A percentile compares a stretch with the other conserved stretches of the same genome.
Conservation (phyloP, 2,329 filamentous ascomycete species). For the Shiraia sp. region DNA sequence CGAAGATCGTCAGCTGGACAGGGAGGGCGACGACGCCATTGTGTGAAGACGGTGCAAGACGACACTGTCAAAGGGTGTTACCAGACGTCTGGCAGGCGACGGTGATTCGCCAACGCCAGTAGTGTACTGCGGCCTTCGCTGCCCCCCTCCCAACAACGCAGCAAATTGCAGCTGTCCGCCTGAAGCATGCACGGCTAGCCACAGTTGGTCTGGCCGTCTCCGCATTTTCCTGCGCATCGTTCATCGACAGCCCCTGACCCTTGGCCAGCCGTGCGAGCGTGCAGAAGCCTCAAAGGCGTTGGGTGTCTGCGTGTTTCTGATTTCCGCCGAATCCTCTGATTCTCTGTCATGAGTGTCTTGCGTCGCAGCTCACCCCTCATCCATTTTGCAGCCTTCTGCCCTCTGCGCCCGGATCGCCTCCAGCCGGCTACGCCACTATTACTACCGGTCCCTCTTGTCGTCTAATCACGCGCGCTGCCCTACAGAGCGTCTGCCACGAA, state of each 20-base stretch:
- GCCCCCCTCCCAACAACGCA: conserved; percentile 35
- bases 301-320: conserved; percentile 38
- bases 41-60: conserved; percentile 25
- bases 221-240: conserved; percentile 47
- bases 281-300: conserved; percentile 49
- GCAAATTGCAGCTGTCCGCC: conserved; percentile 46
- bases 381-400: conserved; percentile 24
- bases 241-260: conserved; percentile 46
- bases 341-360: conserved; percentile 41
- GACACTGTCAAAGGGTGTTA: conserved; percentile 29
- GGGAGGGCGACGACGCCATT: conserved; percentile 19
- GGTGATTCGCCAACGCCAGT: conserved; percentile 37
- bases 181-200: conserved; percentile 44
- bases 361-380: conserved; percentile 26
- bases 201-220: conserved; percentile 44
- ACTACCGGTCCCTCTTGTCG: conserved; percentile 22
- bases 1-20: conserved; percentile 23
- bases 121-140: conserved; percentile 35
- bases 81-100: conserved; percentile 30
- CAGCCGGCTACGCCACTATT: conserved; percentile 26
- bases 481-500: conserved; percentile 29
- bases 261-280: conserved; percentile 42
- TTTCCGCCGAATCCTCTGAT: conserved; percentile 38
- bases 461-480: conserved; percentile 27
- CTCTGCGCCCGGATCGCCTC: conserved; percentile 22